Evolutionary conservation across 345 rosid species (phyloP).

Genomic region (Arabidopsis suecica): DNA sequence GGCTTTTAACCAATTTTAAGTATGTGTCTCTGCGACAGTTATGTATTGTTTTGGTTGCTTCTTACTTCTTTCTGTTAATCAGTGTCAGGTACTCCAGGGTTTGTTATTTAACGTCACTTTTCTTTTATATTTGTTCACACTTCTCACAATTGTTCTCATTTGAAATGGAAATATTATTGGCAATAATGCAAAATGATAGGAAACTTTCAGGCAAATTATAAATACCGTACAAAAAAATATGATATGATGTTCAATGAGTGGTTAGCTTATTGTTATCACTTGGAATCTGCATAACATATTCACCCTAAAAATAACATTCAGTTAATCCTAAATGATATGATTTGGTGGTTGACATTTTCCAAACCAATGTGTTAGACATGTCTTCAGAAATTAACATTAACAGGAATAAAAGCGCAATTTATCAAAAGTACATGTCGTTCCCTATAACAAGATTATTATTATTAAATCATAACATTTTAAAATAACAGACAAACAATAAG

Average conservation of each 20-base stretch:
- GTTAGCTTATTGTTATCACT: background rate
- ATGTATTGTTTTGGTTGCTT: background rate
- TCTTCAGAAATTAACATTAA: too few relatives aligned
- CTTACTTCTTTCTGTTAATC: background rate
- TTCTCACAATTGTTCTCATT: background rate
- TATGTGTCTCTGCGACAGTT: background rate
- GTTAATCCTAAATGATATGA: background rate
- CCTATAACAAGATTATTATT: background rate
- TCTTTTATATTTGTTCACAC: background rate
- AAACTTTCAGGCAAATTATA: background rate
- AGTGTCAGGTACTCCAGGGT: background rate
- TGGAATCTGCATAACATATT: background rate
- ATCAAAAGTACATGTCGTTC: background rate
- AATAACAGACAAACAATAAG: slow-evolving; percentile 16
- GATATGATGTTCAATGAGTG: background rate
- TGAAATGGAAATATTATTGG: background rate
- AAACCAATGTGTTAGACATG: background rate
- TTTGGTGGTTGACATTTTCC: background rate
- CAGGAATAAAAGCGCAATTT: background rate
- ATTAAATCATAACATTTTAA: background rate
- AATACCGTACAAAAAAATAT: background rate
- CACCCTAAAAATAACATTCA: background rate
- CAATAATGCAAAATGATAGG: background rate
- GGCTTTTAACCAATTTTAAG: background rate
- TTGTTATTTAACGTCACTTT: background rate